Evolutionary conservation across 306 rosid genomes (phyloP).

Genomic region (Castanea sativa): DNA sequence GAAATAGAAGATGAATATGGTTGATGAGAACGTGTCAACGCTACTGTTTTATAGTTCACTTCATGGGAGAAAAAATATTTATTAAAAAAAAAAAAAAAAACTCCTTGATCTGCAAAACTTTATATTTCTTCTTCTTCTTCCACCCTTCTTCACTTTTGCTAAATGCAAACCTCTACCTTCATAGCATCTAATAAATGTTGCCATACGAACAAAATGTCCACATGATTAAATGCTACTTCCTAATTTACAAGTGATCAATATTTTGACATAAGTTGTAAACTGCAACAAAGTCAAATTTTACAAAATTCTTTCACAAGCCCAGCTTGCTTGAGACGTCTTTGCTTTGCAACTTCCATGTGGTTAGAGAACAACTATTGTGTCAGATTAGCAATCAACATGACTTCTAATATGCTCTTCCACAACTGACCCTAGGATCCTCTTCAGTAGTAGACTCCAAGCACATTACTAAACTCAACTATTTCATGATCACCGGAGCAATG

Average conservation of each 20-base stretch:
- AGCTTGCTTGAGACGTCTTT: background rate
- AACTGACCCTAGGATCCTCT: background rate
- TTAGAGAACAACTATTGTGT: background rate
- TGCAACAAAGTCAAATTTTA: constrained; percentile 2
- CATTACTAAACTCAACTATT: background rate
- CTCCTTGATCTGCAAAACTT: background rate
- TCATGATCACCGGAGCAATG: background rate
- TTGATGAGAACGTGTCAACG: background rate
- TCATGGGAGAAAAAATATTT: no score
- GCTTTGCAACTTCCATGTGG: background rate
- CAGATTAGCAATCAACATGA: constrained; percentile 1
- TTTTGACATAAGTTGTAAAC: background rate
- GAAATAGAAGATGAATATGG: background rate
- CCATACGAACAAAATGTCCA: background rate
- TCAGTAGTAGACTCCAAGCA: background rate
- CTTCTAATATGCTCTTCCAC: background rate
- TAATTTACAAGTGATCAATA: background rate
- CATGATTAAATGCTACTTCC: background rate
- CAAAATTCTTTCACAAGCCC: constrained; percentile 7
- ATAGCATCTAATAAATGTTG: background rate
- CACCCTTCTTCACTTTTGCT: no score
- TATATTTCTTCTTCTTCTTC: no score
- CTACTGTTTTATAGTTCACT: background rate
- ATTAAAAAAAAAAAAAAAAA: background rate
- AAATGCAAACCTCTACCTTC: no score